phyloP scores from a whole-genome alignment of 2,329 filamentous ascomycete species.

The Helminthosporium solani region DNA sequence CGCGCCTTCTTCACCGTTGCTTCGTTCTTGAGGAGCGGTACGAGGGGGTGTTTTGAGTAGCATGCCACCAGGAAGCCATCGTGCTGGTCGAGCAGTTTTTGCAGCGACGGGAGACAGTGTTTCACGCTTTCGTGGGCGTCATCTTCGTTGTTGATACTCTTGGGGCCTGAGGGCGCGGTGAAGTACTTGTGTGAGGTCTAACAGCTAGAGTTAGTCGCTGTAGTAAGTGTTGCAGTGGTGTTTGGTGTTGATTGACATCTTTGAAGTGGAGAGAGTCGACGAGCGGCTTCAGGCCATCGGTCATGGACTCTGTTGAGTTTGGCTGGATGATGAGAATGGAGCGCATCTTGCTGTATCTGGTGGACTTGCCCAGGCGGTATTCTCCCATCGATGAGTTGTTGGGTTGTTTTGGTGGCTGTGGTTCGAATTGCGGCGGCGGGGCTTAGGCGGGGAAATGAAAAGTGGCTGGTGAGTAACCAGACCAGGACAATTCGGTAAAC shows the following conservation, averaged over 20 bases:
- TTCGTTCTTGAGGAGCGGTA: slow-evolving; percentile 58
- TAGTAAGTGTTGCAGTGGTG: slow-evolving; percentile 18
- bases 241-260: slow-evolving; percentile 42
- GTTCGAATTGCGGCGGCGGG: neutral
- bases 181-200: slow-evolving; percentile 59
- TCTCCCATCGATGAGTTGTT: slow-evolving; percentile 22
- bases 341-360: slow-evolving; percentile 36
- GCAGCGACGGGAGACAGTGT: slow-evolving; percentile 61
- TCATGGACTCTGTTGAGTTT: slow-evolving; percentile 75
- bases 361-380: slow-evolving; percentile 18
- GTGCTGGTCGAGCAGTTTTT: slow-evolving; percentile 51
- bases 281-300: slow-evolving; percentile 60
- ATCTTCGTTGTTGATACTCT: slow-evolving; percentile 74
- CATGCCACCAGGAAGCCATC: slow-evolving; percentile 86
- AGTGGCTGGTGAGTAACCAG: slow-evolving; percentile 2
- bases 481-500: neutral
- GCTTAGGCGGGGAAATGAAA: neutral
- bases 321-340: slow-evolving; percentile 74
- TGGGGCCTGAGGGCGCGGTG: slow-evolving; percentile 66
- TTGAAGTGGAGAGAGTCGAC: slow-evolving; percentile 48
- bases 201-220: slow-evolving; percentile 46
- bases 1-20: slow-evolving; percentile 37
- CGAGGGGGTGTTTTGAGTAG: slow-evolving; percentile 81
- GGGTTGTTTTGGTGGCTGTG: neutral
- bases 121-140: slow-evolving; percentile 66